Conservation (phyloP, 2,329 filamentous ascomycete genomes). For the Basipetospora chlamydospora region DNA sequence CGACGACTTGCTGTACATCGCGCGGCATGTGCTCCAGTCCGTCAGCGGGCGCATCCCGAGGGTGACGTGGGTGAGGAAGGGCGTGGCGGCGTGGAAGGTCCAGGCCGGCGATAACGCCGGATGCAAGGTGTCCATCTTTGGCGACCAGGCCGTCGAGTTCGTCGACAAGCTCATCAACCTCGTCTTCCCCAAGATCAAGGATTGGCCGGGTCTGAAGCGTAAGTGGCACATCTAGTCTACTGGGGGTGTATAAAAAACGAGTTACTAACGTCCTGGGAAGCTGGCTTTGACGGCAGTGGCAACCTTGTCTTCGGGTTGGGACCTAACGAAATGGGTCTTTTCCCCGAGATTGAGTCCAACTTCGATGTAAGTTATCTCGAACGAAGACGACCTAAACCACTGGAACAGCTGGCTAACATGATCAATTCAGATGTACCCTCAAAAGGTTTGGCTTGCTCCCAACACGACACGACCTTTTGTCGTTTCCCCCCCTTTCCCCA, state of each 20-base stretch:
- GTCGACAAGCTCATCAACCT: constrained; percentile 79
- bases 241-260: no score
- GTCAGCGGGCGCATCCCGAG: constrained; percentile 65
- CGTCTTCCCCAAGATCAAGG: constrained; percentile 89
- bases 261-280: constrained; percentile 5
- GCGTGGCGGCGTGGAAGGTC: constrained; percentile 63
- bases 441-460: constrained; percentile 2
- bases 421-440: constrained; percentile 4
- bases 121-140: constrained; percentile 62
- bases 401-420: not conserved
- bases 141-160: constrained; percentile 79
- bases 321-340: constrained; percentile 61
- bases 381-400: no score
- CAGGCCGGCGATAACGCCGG: constrained; percentile 56
- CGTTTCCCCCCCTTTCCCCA: not conserved
- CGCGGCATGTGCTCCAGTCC: constrained; percentile 69
- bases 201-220: constrained; percentile 60
- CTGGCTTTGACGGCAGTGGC: constrained; percentile 71
- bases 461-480: no score
- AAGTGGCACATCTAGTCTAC: no score
- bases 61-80: constrained; percentile 54
- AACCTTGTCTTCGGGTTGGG: constrained; percentile 75
- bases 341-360: constrained; percentile 90
- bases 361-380: constrained; percentile 56
- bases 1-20: constrained; percentile 64